phyloP scores from a whole-genome alignment of 768 basidiomycete genomes.

The Albatrellus ellisii region DNA sequence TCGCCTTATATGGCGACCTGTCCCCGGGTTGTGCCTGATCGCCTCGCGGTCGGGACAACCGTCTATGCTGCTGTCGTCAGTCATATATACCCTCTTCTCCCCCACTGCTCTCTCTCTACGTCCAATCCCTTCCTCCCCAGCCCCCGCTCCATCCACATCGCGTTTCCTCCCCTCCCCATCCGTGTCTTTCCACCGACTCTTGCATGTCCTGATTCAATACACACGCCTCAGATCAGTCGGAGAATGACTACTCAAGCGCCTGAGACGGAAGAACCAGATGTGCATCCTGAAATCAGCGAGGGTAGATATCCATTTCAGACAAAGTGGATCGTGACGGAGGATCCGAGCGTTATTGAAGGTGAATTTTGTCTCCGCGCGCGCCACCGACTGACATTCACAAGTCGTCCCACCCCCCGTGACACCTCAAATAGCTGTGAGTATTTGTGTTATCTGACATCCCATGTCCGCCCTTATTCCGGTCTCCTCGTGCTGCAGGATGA shows the following conservation, averaged over 20 bases:
- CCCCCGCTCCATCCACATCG: background rate
- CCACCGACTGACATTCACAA: too few species aligned
- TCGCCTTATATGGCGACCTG: too few species aligned
- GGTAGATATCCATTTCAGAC: constrained; percentile 7
- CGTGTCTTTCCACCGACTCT: background rate
- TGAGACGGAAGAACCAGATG: background rate
- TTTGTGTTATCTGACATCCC: background rate
- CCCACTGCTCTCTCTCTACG: background rate
- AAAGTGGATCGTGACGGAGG: constrained; percentile 11
- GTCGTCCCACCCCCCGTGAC: background rate
- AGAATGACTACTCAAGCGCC: too few species aligned
- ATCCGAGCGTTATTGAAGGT: too few species aligned
- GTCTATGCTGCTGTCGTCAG: too few species aligned
- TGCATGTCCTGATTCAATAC: too few species aligned
- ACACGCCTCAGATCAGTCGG: too few species aligned
- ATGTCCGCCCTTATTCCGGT: background rate
- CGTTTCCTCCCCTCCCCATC: background rate
- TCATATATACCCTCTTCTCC: too few species aligned
- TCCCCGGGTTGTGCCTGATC: too few species aligned
- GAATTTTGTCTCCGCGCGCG: constrained; percentile 2
- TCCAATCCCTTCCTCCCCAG: background rate
- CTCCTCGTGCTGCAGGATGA: constrained; percentile 1
- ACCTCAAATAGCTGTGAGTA: constrained; percentile 11
- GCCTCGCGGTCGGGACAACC: too few species aligned
- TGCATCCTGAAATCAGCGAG: too few species aligned